Evolutionary conservation across 768 basidiomycete genomes (phyloP), one percentile per base, ranked within the genome.

Genomic region (Leccinum ochraceum): DNA sequence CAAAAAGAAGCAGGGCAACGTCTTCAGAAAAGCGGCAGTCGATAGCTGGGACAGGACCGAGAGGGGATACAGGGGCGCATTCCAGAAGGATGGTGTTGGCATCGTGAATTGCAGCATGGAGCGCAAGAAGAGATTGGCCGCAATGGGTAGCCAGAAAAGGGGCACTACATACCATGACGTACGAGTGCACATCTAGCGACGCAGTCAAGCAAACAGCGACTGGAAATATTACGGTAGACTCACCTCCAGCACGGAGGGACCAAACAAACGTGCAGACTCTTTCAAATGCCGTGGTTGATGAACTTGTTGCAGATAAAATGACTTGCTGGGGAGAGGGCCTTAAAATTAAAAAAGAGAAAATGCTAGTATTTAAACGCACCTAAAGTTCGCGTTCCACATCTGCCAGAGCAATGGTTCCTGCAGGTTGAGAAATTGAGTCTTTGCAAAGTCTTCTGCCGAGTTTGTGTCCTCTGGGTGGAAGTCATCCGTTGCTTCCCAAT

Each of bases 81-180:
- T 73, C 72, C 79, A 73, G 80, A 92, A 89, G 52, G 82, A 75
- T 28, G 89, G 89, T 28, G 89, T 78, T 4, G 88, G 81, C 54
- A 83, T 82, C 24, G 86, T 83, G 78, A 94, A 95, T 80, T 94
- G 92, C 57, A 89, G 74, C 59, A 88, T 71, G n/a, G 93, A 93
- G 48, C 94, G 90, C 62, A 86, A 74, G 78, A 90, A 88, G 67
- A 98, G 79, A 75, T 92, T 92, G 30, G 72, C 67, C 7, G 90
- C 75, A 68, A 98, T 95, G 26, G 97, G 97, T 16, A 88, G 79
- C 97, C 97, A 99, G 66, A 98, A 69, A 32, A 88, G 67, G 14
- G 97, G 97, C 14, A 99, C 90, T 2, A 95, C 89, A 75, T 88
- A 98, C 97, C 97, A 99, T 60, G 85, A 78, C 28, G 95, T 96